Percentiles rank a stretch among this genome's conserved stretches.
phyloP scores from a whole-genome alignment of 768 basidiomycete species.

The Auricularia auricula-judae region DNA sequence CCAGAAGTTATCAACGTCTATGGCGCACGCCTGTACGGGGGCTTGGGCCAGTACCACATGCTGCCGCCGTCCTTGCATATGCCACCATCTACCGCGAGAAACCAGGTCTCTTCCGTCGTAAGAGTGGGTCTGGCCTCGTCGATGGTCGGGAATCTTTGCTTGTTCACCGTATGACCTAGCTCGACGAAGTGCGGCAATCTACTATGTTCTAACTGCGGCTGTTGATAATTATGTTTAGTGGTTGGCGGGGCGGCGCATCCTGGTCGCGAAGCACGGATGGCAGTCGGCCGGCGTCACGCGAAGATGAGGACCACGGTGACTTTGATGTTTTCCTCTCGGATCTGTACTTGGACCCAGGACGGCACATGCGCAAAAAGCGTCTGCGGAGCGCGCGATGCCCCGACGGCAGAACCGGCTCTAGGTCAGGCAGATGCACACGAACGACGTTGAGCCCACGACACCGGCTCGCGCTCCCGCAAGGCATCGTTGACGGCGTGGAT shows the following conservation, averaged over 20 bases:
- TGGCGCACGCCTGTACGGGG: constrained; percentile 75
- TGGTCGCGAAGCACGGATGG: constrained; percentile 21
- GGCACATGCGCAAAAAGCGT: constrained; percentile 17
- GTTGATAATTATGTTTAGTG: constrained; percentile 17
- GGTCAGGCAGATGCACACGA: background rate
- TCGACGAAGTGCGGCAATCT: constrained; percentile 19
- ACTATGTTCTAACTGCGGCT: constrained; percentile 1
- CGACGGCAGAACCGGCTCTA: background rate
- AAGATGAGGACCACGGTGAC: constrained; percentile 82
- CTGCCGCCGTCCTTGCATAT: constrained; percentile 74
- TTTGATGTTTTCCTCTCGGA: constrained; percentile 80
- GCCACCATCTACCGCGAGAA: constrained; percentile 59
- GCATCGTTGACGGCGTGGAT: constrained; percentile 52
- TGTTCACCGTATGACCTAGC: constrained; percentile 72
- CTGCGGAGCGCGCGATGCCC: constrained; percentile 54
- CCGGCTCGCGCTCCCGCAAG: constrained; percentile 41
- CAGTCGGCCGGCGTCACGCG: constrained; percentile 57
- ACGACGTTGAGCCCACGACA: background rate
- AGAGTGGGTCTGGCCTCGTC: constrained; percentile 71
- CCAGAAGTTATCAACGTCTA: constrained; percentile 80
- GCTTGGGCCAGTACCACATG: constrained; percentile 82
- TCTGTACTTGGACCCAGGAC: constrained; percentile 40
- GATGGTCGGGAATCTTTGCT: constrained; percentile 77
- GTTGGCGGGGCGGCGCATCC: constrained; percentile 69
- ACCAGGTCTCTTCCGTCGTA: constrained; percentile 68